phyloP scores from a whole-genome alignment of 768 basidiomycete genomes.

The Rhizopogon sp. region DNA sequence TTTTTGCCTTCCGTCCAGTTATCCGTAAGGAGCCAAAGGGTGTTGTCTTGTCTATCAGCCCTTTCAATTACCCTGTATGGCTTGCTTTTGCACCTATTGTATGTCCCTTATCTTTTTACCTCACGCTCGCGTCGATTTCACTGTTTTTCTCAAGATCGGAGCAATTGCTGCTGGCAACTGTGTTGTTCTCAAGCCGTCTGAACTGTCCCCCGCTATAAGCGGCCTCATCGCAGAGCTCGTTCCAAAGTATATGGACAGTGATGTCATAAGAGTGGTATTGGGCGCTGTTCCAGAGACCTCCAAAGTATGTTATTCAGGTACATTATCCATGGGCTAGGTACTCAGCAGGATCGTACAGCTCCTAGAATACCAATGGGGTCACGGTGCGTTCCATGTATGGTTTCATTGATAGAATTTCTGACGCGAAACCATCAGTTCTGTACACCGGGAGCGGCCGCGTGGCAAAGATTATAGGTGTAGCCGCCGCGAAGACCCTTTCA shows the following conservation, averaged over 20 bases:
- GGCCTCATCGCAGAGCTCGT: constrained; percentile 61
- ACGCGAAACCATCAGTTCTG: constrained; percentile 19
- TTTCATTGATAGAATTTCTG: neutral
- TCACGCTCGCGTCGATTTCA: neutral
- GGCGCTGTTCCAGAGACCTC: constrained; percentile 64
- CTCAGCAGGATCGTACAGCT: constrained; percentile 33
- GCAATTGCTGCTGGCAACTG: constrained; percentile 80
- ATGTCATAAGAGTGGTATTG: constrained; percentile 62
- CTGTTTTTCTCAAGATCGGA: constrained; percentile 35
- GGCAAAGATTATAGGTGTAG: constrained; percentile 60
- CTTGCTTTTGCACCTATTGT: constrained; percentile 56
- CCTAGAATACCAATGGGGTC: constrained; percentile 68
- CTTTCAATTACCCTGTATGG: constrained; percentile 75
- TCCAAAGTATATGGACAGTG: constrained; percentile 70
- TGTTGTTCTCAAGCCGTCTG: constrained; percentile 72
- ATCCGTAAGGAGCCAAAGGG: constrained; percentile 78
- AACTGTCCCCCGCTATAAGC: constrained; percentile 51
- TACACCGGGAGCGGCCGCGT: constrained; percentile 65
- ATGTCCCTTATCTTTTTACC: constrained; percentile 12
- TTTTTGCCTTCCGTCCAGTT: constrained; percentile 53
- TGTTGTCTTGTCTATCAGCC: constrained; percentile 60
- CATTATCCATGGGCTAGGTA: neutral
- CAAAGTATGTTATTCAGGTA: constrained; percentile 28
- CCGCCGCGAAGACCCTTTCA: constrained; percentile 74
- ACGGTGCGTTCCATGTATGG: constrained; percentile 31